These are phyloP conservation scores for Arabis hirsuta DNA, from an alignment of 345 rosid genomes.

Conservation along the genomic window DNA sequence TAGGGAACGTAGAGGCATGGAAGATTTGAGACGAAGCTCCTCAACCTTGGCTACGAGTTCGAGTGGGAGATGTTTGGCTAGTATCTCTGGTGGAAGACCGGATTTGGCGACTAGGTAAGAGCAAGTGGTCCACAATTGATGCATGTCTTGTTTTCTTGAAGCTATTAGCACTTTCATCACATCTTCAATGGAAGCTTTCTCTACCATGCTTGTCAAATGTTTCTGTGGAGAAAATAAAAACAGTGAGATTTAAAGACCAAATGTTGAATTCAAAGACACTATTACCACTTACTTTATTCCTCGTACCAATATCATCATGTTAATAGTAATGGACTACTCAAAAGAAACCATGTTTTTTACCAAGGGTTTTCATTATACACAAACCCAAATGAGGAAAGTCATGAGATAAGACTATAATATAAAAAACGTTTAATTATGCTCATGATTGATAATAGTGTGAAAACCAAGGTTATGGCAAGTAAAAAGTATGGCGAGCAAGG, in stretches of 20 bases:
- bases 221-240: conserved; percentile 52
- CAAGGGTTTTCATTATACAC: background rate
- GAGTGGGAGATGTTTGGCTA: conserved; percentile 83
- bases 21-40: conserved; percentile 85
- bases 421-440: background rate
- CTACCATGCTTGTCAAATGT: conserved; percentile 93
- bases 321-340: background rate
- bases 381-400: background rate
- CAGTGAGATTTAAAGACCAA: background rate
- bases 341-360: conserved; percentile 7
- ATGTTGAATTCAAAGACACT: background rate
- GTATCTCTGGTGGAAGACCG: conserved; percentile 87
- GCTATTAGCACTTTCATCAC: conserved; percentile 97
- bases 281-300: conserved; percentile 9
- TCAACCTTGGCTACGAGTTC: conserved; percentile 93
- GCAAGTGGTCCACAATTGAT: conserved; percentile 94
- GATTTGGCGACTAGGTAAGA: conserved; percentile 96
- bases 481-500: background rate
- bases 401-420: background rate
- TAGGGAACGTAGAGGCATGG: conserved; percentile 66
- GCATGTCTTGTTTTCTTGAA: conserved; percentile 97
- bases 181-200: conserved; percentile 94
- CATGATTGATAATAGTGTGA: background rate
- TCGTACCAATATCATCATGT: conserved; percentile 18
- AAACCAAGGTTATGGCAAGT: background rate